These are phyloP conservation scores for Aspergillus cristatus DNA, from an alignment of 495 filamentous ascomycete species.

Conservation along the genomic window DNA sequence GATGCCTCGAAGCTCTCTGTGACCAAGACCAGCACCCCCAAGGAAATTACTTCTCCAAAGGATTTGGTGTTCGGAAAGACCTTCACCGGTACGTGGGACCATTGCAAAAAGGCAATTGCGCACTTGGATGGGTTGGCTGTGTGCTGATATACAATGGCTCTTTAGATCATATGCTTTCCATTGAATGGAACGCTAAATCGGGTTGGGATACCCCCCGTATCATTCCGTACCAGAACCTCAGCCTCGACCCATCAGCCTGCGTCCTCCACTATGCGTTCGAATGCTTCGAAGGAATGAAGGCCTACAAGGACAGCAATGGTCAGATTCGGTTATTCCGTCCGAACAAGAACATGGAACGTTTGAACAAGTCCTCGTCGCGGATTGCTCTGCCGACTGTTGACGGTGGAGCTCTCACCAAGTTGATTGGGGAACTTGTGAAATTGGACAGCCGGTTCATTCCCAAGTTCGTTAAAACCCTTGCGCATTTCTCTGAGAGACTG, in stretches of 20 bases:
- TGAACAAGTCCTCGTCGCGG: conserved; percentile 81
- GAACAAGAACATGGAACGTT: conserved; percentile 86
- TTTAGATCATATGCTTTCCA: conserved; percentile 88
- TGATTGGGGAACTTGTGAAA: conserved; percentile 70
- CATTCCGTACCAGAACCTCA: conserved; percentile 91
- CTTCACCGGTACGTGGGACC: conserved; percentile 65
- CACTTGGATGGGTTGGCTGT: background rate
- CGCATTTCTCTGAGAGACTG: background rate
- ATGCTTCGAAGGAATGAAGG: conserved; percentile 98
- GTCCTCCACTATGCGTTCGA: conserved; percentile 98
- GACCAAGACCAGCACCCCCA: conserved; percentile 65
- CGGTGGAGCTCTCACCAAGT: conserved; percentile 57
- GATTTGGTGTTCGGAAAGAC: conserved; percentile 78
- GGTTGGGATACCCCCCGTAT: conserved; percentile 80
- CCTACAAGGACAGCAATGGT: conserved; percentile 73
- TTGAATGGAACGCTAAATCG: conserved; percentile 80
- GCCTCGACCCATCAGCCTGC: conserved; percentile 89
- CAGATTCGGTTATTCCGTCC: conserved; percentile 85
- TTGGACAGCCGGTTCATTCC: conserved; percentile 87
- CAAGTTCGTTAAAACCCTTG: conserved; percentile 29
- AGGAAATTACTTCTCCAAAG: conserved; percentile 59
- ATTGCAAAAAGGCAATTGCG: background rate
- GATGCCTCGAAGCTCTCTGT: conserved; percentile 69
- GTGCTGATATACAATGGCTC: conserved; percentile 11
- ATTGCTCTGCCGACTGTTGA: conserved; percentile 87